Conservation (phyloP, 2,329 filamentous ascomycete genomes). For the Paecilomyces niveus region DNA sequence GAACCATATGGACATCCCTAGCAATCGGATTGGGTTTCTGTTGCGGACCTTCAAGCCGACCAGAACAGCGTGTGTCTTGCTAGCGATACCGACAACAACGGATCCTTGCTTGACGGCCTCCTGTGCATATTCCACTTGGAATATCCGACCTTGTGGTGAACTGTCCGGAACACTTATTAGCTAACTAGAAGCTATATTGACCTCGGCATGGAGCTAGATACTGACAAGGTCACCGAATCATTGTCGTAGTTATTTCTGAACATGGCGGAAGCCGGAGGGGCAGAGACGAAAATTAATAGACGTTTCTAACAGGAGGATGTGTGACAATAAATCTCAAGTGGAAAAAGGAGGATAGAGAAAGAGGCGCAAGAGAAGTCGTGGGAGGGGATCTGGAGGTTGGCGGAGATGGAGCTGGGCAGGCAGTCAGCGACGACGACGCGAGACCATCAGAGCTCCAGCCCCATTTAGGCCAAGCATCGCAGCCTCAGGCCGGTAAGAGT, state of each 20-base stretch:
- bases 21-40: background rate
- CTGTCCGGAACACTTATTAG: conserved; percentile 40
- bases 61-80: conserved; percentile 95
- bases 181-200: conserved; percentile 10
- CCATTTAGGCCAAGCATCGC: conserved; percentile 7
- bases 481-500: conserved; percentile 3
- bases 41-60: conserved; percentile 82
- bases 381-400: conserved; percentile 1
- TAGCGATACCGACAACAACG: conserved; percentile 91
- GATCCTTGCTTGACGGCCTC: conserved; percentile 99
- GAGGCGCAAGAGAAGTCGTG: background rate
- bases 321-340: background rate
- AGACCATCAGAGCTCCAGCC: conserved; percentile 9
- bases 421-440: conserved; percentile 9
- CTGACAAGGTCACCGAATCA: conserved; percentile 98
- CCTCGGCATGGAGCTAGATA: conserved; percentile 13
- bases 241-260: conserved; percentile 99
- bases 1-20: background rate
- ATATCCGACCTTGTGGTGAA: conserved; percentile 98
- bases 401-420: conserved; percentile 1
- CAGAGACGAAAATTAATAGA: conserved; percentile 2
- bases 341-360: background rate
- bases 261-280: conserved; percentile 54
- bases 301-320: background rate
- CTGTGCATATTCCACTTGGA: conserved; percentile 98